Evolutionary conservation across 2,329 filamentous ascomycete species (phyloP), one percentile per base, ranked within the genome.

Genomic region (Bipolaris zeicola): DNA sequence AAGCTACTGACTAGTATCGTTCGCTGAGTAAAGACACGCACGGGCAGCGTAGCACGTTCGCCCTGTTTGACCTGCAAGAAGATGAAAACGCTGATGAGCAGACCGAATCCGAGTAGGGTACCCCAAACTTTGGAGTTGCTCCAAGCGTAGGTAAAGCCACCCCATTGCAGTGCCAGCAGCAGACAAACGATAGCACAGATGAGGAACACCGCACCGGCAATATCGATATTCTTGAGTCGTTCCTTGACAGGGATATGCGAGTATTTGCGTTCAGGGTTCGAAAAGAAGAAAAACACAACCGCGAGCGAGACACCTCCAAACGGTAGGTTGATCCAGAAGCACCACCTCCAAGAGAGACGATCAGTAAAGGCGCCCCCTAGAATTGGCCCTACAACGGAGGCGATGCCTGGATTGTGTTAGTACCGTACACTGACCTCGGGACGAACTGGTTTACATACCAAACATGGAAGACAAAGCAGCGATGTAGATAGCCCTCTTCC

Each of bases 71-170:
- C 53, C 44, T 77, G 70, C 8, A 75, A 63, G 10, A 18, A 58
- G 42, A 75, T 68, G 58, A 86, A 85, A 4, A 76, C 61, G 20
- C 80, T 66, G 36, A 81, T 74, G 0, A 81, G 64, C 0, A 84
- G 68, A 0, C 76, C 82, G 20, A 81, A 81, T 0, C 82, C 65
- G 3, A 82, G 72, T 67, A 83, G 81, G 1, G 81, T 73, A 0
- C 76, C 77, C 58, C 86, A 85, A n/a, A 79, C 77, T 0, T 76
- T 73, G 0, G 76, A 78, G 7, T 77, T 76, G 46, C 73, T 65
- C 85, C 85, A 88, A 49, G 70, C 47, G 45, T 80, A 71, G 37
- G 79, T 78, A 44, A 80, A 65, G 5, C 74, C 74, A 20, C 73
- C 75, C 74, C 73, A 77, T 55, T 76, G 73, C 26, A 77, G 57